Conservation (phyloP, 78 protist species). For the Chrysochromulina parva region DNA sequence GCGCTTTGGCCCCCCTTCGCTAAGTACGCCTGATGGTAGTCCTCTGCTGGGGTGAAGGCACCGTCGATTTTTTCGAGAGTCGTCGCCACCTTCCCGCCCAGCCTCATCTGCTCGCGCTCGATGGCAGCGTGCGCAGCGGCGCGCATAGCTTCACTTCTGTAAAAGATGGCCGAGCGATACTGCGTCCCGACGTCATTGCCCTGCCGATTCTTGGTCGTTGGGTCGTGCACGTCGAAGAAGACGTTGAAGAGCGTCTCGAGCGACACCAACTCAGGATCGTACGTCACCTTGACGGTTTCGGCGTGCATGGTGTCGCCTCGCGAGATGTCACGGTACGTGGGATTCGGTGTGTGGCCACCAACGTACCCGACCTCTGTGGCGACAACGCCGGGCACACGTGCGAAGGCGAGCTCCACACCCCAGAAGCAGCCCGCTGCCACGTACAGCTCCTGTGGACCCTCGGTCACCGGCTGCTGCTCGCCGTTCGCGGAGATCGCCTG, state of each 20-base stretch:
- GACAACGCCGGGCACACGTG: not conserved
- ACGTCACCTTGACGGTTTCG: not conserved
- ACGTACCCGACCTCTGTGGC: not conserved
- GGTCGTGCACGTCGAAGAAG: slow-evolving; percentile 3
- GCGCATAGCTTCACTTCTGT: not conserved
- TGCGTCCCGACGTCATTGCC: slow-evolving; percentile 32
- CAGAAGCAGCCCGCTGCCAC: slow-evolving; percentile 15
- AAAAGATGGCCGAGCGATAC: not conserved
- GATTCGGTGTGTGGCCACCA: not conserved
- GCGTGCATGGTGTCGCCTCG: not conserved
- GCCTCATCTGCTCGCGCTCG: not conserved
- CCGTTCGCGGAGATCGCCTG: too few species aligned
- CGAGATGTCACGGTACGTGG: slow-evolving; percentile 11
- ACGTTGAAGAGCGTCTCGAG: not conserved
- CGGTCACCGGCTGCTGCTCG: too few species aligned
- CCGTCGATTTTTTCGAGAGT: not conserved
- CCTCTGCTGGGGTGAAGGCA: not conserved
- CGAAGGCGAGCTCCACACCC: not conserved
- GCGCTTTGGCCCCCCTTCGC: not conserved
- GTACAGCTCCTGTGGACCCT: not conserved
- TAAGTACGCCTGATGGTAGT: slow-evolving; percentile 6
- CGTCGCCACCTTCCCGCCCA: not conserved
- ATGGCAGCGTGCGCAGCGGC: not conserved
- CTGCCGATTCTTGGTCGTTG: not conserved
- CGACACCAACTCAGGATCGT: not conserved